phyloP scores from a whole-genome alignment of 2,329 filamentous ascomycete species.

The Neodidymelliopsis sp. region DNA sequence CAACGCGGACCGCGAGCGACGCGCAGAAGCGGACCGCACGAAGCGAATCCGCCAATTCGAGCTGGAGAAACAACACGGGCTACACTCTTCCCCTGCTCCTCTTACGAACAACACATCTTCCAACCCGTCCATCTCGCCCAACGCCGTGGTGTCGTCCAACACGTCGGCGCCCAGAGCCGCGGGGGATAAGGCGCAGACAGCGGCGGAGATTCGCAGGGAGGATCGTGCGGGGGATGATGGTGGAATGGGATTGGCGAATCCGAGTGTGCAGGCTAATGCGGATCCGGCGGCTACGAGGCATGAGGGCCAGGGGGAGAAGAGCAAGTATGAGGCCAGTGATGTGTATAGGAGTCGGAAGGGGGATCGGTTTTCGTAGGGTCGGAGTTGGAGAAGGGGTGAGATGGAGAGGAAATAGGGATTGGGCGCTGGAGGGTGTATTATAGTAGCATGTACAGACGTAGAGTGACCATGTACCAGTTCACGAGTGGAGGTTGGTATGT shows the following conservation, averaged over 20 bases:
- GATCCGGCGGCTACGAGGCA: slow-evolving; percentile 90
- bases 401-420: too few species aligned
- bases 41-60: slow-evolving; percentile 42
- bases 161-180: slow-evolving; percentile 20
- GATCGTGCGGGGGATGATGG: slow-evolving; percentile 21
- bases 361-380: slow-evolving; percentile 71
- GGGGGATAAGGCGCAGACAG: slow-evolving; percentile 17
- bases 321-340: slow-evolving; percentile 84
- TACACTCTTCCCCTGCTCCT: slow-evolving; percentile 6
- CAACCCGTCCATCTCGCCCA: slow-evolving; percentile 21
- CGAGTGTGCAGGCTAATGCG: slow-evolving; percentile 74
- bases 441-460: not conserved
- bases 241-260: slow-evolving; percentile 55
- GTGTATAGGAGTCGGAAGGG: slow-evolving; percentile 83
- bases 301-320: slow-evolving; percentile 77
- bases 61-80: slow-evolving; percentile 36
- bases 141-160: slow-evolving; percentile 14
- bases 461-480: slow-evolving; percentile 15
- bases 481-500: slow-evolving; percentile 2
- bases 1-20: slow-evolving; percentile 84
- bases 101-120: not conserved
- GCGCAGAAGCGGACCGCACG: slow-evolving; percentile 61
- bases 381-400: not conserved
- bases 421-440: not conserved
- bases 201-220: slow-evolving; percentile 13